A percentile compares a stretch with the other conserved stretches of the same genome.
These are phyloP conservation scores for Fusarium sarcochroum DNA, from an alignment of 2,329 filamentous ascomycete species.

Conservation along the genomic window DNA sequence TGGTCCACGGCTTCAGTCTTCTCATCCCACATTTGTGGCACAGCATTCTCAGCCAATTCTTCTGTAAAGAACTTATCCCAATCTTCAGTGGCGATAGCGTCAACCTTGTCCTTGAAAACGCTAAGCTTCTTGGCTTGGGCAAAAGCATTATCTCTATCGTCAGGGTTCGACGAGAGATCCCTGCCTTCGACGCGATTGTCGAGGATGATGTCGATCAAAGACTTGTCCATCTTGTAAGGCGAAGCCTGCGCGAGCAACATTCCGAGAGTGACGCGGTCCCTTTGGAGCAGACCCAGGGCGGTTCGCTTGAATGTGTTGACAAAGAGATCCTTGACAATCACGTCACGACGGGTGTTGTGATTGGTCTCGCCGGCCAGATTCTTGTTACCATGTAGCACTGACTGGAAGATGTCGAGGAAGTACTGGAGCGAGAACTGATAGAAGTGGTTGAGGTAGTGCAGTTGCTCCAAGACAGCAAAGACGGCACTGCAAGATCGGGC, in stretches of 20 bases:
- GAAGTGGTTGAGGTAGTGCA: constrained; percentile 98
- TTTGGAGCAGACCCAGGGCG: constrained; percentile 92
- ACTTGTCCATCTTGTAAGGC: constrained; percentile 96
- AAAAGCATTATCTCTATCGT: constrained; percentile 77
- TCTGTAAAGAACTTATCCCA: constrained; percentile 90
- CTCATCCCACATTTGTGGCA: constrained; percentile 82
- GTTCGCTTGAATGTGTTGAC: constrained; percentile 93
- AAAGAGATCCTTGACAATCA: constrained; percentile 93
- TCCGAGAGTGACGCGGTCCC: constrained; percentile 92
- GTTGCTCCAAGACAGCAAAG: constrained; percentile 95
- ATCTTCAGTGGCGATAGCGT: constrained; percentile 70
- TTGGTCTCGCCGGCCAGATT: constrained; percentile 78
- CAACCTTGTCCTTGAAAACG: constrained; percentile 80
- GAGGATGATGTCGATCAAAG: constrained; percentile 86
- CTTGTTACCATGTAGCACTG: constrained; percentile 86
- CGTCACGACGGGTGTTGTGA: constrained; percentile 84
- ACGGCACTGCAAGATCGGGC: constrained; percentile 96
- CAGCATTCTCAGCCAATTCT: constrained; percentile 86
- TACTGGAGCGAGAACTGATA: constrained; percentile 99
- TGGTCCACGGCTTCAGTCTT: constrained; percentile 76
- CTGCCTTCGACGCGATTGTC: constrained; percentile 81
- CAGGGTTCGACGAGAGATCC: constrained; percentile 80
- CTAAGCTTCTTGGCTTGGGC: constrained; percentile 76
- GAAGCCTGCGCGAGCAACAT: constrained; percentile 96
- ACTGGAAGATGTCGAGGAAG: constrained; percentile 97